These are phyloP conservation scores for Epichloe baconii DNA, from an alignment of 2,329 filamentous ascomycete genomes.

Conservation along the genomic window DNA sequence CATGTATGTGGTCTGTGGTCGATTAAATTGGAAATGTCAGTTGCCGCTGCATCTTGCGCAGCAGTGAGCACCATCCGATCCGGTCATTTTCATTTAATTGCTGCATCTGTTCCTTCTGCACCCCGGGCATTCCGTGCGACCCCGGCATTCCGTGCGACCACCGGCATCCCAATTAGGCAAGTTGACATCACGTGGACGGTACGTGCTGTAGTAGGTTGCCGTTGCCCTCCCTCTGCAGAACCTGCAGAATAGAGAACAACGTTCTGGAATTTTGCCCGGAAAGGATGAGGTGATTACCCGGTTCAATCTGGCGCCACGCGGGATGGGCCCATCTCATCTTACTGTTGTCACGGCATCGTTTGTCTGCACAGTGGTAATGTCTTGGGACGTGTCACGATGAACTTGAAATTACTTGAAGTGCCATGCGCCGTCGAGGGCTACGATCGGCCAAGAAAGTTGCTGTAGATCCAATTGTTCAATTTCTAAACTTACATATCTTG, in stretches of 20 bases:
- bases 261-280: constrained; percentile 1
- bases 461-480: too few relatives aligned
- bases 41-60: not conserved
- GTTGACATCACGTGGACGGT: not conserved
- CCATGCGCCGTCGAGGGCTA: too few relatives aligned
- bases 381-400: too few relatives aligned
- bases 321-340: too few relatives aligned
- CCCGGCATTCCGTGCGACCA: not conserved
- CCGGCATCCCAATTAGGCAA: not conserved
- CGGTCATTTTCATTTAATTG: too few relatives aligned
- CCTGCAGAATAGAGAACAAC: not conserved
- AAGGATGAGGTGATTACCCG: not conserved
- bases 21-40: too few relatives aligned
- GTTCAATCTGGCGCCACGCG: not conserved
- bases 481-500: too few relatives aligned
- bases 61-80: not conserved
- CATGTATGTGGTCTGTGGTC: not conserved
- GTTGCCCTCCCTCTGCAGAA: not conserved
- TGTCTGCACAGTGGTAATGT: too few relatives aligned
- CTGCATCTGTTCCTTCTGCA: not conserved
- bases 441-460: too few relatives aligned
- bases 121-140: not conserved
- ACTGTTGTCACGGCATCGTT: too few relatives aligned
- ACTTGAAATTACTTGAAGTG: too few relatives aligned
- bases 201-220: not conserved